Evolutionary conservation across 257 asterid species (phyloP).

Genomic region (Solanum appendiculatum): DNA sequence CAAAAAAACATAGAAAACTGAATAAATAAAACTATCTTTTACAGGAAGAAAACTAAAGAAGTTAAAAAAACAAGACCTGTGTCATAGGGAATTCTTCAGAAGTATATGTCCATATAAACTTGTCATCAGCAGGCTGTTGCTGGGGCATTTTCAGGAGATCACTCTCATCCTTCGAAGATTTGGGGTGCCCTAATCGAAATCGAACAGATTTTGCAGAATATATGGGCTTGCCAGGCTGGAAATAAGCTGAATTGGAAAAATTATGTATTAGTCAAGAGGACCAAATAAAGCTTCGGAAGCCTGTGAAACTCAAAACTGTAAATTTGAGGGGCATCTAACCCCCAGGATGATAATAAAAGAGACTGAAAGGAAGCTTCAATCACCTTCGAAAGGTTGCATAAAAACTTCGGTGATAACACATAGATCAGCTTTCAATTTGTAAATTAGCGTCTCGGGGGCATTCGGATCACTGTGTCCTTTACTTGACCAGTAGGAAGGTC

Average conservation of each 20-base stretch:
- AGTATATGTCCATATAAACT: constrained; percentile 68
- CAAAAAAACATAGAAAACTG: neutral
- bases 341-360: neutral
- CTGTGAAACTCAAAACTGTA: neutral
- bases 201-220: constrained; percentile 65
- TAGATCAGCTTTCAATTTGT: constrained; percentile 48
- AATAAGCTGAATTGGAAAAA: constrained; percentile 43
- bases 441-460: constrained; percentile 65
- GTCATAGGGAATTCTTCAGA: constrained; percentile 63
- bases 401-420: constrained; percentile 65
- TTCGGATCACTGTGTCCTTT: constrained; percentile 59
- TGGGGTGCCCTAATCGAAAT: constrained; percentile 62
- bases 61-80: constrained; percentile 31
- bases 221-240: constrained; percentile 53
- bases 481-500: constrained; percentile 90
- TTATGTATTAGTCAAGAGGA: neutral
- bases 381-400: constrained; percentile 84
- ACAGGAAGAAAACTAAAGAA: neutral
- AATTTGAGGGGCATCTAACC: neutral
- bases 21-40: neutral
- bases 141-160: constrained; percentile 17
- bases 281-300: neutral
- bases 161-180: constrained; percentile 19
- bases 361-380: neutral
- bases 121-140: constrained; percentile 55